These are phyloP conservation scores for Spathaspora arborariae DNA, from an alignment of 805 yeast genomes.

Conservation along the genomic window DNA sequence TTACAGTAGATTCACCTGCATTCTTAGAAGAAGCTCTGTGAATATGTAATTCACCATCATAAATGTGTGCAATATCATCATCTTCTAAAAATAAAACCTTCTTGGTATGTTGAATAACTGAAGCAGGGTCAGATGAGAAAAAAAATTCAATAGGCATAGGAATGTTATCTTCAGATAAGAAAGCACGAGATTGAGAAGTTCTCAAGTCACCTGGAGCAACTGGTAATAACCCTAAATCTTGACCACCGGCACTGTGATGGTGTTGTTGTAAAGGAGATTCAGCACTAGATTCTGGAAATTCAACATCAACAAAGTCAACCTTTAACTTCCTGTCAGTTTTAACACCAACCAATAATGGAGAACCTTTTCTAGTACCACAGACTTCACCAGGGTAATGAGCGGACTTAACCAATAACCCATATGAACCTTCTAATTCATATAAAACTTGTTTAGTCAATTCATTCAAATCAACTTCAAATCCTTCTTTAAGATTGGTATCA, in stretches of 20 bases:
- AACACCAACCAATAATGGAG: constrained; percentile 95
- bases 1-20: constrained; percentile 84
- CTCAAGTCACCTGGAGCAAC: constrained; percentile 60
- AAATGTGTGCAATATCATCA: constrained; percentile 97
- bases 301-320: constrained; percentile 97
- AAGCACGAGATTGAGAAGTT: constrained; percentile 94
- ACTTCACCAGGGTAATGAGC: constrained; percentile 92
- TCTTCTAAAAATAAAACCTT: constrained; percentile 95
- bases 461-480: constrained; percentile 79
- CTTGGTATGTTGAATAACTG: constrained; percentile 94
- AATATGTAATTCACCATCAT: constrained; percentile 96
- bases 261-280: constrained; percentile 2
- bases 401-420: constrained; percentile 91
- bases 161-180: constrained; percentile 86
- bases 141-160: constrained; percentile 96
- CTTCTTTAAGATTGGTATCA: constrained; percentile 69
- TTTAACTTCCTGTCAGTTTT: constrained; percentile 92
- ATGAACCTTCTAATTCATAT: constrained; percentile 93
- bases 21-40: constrained; percentile 82
- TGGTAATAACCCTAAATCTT: constrained; percentile 42
- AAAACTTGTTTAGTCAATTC: constrained; percentile 90
- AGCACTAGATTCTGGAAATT: constrained; percentile 69
- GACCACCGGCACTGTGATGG: constrained; percentile 13
- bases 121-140: constrained; percentile 94
- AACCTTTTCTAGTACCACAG: constrained; percentile 96